Base-by-base conservation (phyloP, 768 basidiomycete species). In the Tricholoma furcatifolium region DNA sequence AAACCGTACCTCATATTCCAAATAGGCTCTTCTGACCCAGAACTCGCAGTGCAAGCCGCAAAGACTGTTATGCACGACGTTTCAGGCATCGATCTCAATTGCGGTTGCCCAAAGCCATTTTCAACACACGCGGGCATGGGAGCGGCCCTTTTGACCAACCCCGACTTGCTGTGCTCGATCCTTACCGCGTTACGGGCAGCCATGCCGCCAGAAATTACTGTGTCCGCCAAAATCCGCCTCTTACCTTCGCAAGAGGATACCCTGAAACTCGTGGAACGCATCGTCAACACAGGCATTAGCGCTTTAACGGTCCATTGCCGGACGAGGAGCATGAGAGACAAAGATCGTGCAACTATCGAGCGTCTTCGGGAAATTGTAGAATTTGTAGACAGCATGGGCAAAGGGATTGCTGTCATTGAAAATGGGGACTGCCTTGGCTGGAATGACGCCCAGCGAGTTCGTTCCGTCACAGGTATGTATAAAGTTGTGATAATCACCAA, bases 61-160 rank as follows among this genome's bases (percentile, higher is more conserved):
- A 84, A 86, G 62, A 82, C 78, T 0, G 91, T 99, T 35, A 78
- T 86, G 70, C 74, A 89, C 31, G 97, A 99, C 62, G 85, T 99
- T 27, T 85, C 94, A 0, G 97, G 95, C 17, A 78, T 99, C 62
- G 97, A 98, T 67, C 85, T 99, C 55, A 98, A 98, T 67, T 98
- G 97, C 64, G 97, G 96, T 0, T 99, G 96, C 65, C 95, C 95
- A 0, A 96, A 96, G 62, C 91, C 94, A 0, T 98, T 98, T 70
- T 96, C 93, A 18, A 93, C 92, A 0, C 88, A 91, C 59, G 72
- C 87, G 0, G 97, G 97, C 0, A 98, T 98, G 95, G 97, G 97
- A 8, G 96, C 97, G 1, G 96, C 95, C 2, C 76, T 99, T 12
- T 82, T 99, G 46, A 84, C 89, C 3, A 96, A 89, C 32, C 94